Percentiles rank a stretch among this genome's conserved stretches.
These are phyloP conservation scores for Linaria vulgaris DNA, from an alignment of 257 asterid genomes.

Conservation along the genomic window DNA sequence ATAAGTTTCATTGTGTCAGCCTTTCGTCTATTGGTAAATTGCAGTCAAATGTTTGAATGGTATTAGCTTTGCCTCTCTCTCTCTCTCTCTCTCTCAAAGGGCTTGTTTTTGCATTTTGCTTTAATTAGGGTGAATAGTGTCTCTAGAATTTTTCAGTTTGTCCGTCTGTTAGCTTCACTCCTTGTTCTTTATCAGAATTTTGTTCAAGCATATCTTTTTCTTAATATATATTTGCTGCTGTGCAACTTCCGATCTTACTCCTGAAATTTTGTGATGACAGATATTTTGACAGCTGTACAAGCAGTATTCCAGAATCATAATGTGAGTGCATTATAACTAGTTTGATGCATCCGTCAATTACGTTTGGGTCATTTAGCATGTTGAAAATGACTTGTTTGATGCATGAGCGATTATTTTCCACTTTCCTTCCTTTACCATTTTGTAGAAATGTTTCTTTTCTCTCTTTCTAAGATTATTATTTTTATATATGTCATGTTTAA, in stretches of 20 bases:
- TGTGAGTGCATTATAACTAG: conserved; percentile 53
- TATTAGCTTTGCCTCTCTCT: conserved; percentile 6
- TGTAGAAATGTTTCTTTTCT: not conserved
- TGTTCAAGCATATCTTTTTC: conserved; percentile 13
- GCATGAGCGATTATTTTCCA: not conserved
- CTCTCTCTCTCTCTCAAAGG: too few species aligned
- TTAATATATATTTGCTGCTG: conserved; percentile 22
- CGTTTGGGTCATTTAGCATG: conserved; percentile 10
- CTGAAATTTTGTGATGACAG: conserved; percentile 47
- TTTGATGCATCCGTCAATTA: conserved; percentile 16
- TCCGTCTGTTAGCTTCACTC: conserved; percentile 14
- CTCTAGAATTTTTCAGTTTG: conserved; percentile 6
- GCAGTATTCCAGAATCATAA: conserved; percentile 70
- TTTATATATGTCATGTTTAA: conserved; percentile 5
- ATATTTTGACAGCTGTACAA: conserved; percentile 69
- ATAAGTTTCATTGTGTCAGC: conserved; percentile 12
- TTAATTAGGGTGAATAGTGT: not conserved
- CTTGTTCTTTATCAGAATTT: conserved; percentile 22
- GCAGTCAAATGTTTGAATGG: conserved; percentile 14
- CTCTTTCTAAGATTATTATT: not conserved
- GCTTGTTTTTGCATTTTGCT: too few species aligned
- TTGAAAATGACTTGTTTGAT: conserved; percentile 10
- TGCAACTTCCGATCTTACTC: conserved; percentile 20
- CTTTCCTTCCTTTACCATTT: conserved; percentile 11
- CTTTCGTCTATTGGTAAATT: conserved; percentile 10